These are phyloP conservation scores for Cyclotella sp. DNA, from an alignment of 108 stramenopile genomes.

Conservation along the genomic window DNA sequence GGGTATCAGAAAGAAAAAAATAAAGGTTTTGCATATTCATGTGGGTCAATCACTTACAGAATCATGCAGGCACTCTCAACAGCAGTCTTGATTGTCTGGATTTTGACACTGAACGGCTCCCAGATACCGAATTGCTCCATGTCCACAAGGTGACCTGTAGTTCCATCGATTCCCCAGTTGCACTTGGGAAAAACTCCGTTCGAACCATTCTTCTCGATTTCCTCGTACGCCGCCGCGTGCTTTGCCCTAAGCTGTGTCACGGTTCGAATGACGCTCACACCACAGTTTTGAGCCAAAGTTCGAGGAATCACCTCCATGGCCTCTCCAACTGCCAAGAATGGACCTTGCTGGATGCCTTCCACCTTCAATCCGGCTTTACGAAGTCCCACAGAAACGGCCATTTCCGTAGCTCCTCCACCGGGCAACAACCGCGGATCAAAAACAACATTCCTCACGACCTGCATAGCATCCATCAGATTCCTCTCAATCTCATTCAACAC, in stretches of 20 bases:
- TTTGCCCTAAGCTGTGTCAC: slow-evolving; percentile 96
- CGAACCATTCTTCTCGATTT: slow-evolving; percentile 35
- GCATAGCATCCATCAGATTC: slow-evolving; percentile 99
- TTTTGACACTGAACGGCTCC: slow-evolving; percentile 99
- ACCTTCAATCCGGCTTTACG: slow-evolving; percentile 76
- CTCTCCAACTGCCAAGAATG: slow-evolving; percentile 95
- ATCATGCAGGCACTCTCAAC: slow-evolving; percentile 99
- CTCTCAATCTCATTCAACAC: slow-evolving; percentile 99
- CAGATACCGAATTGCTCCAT: slow-evolving; percentile 98
- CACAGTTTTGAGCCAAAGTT: slow-evolving; percentile 99
- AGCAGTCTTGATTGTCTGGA: slow-evolving; percentile 99
- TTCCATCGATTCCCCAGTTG: slow-evolving; percentile 96
- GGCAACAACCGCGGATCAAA: slow-evolving; percentile 97
- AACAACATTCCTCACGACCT: slow-evolving; percentile 99
- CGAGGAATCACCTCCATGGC: slow-evolving; percentile 99
- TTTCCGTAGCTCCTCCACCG: slow-evolving; percentile 99
- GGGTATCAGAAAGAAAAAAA: background rate
- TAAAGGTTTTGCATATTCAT: background rate
- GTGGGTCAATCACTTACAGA: slow-evolving; percentile 53
- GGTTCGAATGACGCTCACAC: slow-evolving; percentile 97
- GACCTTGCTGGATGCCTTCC: slow-evolving; percentile 92
- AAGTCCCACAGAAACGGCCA: slow-evolving; percentile 96
- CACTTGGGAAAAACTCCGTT: slow-evolving; percentile 60
- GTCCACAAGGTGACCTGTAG: slow-evolving; percentile 94
- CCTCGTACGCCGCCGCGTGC: slow-evolving; percentile 88